Evolutionary conservation across 1,284 basidiomycete species (phyloP).

Genomic region (Cystobasidium slooffiae): DNA sequence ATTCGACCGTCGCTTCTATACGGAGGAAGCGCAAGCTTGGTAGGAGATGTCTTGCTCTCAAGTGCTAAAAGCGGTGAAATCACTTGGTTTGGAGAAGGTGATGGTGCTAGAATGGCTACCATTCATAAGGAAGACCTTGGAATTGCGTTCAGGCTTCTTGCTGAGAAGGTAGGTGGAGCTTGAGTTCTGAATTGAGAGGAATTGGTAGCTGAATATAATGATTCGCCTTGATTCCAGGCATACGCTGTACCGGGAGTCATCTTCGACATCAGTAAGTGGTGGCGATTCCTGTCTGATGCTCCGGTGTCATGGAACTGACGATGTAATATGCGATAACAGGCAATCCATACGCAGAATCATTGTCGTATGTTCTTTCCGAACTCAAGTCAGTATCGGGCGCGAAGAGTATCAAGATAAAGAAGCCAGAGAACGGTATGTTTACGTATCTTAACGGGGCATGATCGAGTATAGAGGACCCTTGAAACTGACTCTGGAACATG

Average conservation of each 20-base stretch:
- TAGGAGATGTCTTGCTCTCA: slow-evolving; percentile 58
- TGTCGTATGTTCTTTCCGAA: slow-evolving; percentile 60
- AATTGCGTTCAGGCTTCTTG: slow-evolving; percentile 61
- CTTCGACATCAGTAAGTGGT: slow-evolving; percentile 58
- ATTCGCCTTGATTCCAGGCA: background rate
- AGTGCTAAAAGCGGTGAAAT: slow-evolving; percentile 58
- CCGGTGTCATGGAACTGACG: background rate
- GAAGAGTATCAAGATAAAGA: slow-evolving; percentile 51
- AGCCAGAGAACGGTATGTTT: slow-evolving; percentile 45
- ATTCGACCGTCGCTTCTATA: slow-evolving; percentile 63
- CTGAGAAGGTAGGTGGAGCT: slow-evolving; percentile 57
- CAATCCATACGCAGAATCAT: slow-evolving; percentile 61
- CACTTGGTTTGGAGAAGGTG: slow-evolving; percentile 59
- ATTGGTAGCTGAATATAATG: background rate
- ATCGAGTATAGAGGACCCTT: background rate
- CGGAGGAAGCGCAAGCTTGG: slow-evolving; percentile 61
- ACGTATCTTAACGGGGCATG: background rate
- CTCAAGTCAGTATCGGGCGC: slow-evolving; percentile 60
- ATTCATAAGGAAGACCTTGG: slow-evolving; percentile 65
- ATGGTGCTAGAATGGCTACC: slow-evolving; percentile 59
- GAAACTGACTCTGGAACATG: background rate
- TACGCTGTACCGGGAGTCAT: slow-evolving; percentile 59
- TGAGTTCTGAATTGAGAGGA: background rate
- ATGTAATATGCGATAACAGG: slow-evolving; percentile 35
- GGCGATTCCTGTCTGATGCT: background rate